Percentiles rank a stretch among this genome's conserved stretches.
These are phyloP conservation scores for Helicostylum pulchrum DNA, from an alignment of 192 early-diverging fungal genomes.

Conservation along the genomic window DNA sequence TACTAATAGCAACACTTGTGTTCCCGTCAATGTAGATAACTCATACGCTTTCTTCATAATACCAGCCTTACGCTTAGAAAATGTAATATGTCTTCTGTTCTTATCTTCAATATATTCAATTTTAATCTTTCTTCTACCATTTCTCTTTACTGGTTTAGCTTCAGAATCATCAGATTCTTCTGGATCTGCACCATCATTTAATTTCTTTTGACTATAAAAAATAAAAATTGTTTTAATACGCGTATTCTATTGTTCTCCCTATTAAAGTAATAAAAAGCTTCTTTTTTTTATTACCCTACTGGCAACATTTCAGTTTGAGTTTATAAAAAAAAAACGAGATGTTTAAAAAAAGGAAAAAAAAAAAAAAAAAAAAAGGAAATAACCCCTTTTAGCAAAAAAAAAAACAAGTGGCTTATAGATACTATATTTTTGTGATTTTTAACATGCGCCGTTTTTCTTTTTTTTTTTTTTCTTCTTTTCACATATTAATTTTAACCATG, in stretches of 20 bases:
- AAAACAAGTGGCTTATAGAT: neutral
- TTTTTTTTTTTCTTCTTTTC: no score
- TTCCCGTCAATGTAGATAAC: slow-evolving; percentile 89
- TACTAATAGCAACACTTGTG: slow-evolving; percentile 88
- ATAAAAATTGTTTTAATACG: neutral
- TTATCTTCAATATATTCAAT: slow-evolving; percentile 95
- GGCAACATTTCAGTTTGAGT: neutral
- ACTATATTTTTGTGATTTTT: neutral
- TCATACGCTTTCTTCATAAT: slow-evolving; percentile 99
- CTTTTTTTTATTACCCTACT: neutral
- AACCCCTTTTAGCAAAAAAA: neutral
- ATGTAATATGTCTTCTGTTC: slow-evolving; percentile 87
- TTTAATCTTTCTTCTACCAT: slow-evolving; percentile 91
- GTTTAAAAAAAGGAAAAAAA: neutral
- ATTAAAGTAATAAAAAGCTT: neutral
- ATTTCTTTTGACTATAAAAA: neutral
- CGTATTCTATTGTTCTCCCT: neutral
- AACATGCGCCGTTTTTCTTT: no score
- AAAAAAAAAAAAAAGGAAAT: neutral
- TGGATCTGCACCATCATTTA: slow-evolving; percentile 6
- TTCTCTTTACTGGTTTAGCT: slow-evolving; percentile 56
- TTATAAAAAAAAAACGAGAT: neutral
- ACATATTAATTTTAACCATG: neutral
- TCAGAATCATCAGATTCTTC: slow-evolving; percentile 60
- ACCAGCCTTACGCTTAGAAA: slow-evolving; percentile 91